phyloP scores from a whole-genome alignment of 129 eudicot species.

The Lactuca sativa region DNA sequence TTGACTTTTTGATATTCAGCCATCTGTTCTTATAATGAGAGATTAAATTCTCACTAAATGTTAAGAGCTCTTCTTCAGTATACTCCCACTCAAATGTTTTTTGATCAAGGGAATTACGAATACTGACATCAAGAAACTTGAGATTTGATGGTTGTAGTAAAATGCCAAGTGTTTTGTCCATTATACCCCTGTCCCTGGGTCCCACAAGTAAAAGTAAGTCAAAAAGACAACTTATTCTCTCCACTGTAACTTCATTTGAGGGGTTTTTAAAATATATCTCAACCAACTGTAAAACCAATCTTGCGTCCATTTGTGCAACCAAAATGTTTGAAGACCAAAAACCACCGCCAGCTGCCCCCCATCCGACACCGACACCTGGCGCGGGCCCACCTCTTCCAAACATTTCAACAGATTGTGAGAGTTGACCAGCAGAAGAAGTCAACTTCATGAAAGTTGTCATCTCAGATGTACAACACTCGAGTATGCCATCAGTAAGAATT shows the following conservation, averaged over 20 bases:
- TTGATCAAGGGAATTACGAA: slow-evolving; percentile 30
- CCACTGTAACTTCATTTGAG: slow-evolving; percentile 39
- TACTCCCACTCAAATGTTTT: slow-evolving; percentile 50
- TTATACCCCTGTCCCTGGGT: slow-evolving; percentile 52
- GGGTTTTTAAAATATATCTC: slow-evolving; percentile 32
- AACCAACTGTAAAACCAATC: slow-evolving; percentile 55
- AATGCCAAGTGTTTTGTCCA: slow-evolving; percentile 53
- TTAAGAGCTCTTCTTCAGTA: slow-evolving; percentile 52
- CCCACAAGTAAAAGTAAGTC: slow-evolving; percentile 50
- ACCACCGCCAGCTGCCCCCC: slow-evolving; percentile 93
- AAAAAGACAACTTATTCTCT: slow-evolving; percentile 57
- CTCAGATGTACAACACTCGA: slow-evolving; percentile 41
- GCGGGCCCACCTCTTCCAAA: slow-evolving; percentile 98
- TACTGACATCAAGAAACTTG: slow-evolving; percentile 55
- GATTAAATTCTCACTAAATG: slow-evolving; percentile 49
- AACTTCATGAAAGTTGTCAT: slow-evolving; percentile 48
- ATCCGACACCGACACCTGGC: slow-evolving; percentile 94
- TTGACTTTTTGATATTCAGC: slow-evolving; percentile 57
- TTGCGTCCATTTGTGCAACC: slow-evolving; percentile 77
- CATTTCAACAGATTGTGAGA: slow-evolving; percentile 51
- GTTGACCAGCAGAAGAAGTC: slow-evolving; percentile 44
- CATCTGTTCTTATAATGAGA: slow-evolving; percentile 78
- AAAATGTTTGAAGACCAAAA: slow-evolving; percentile 69
- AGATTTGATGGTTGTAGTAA: slow-evolving; percentile 57
- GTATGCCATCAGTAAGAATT: slow-evolving; percentile 64